phyloP scores from a whole-genome alignment of 2,329 filamentous ascomycete genomes.

The Podosphaera xanthii region DNA sequence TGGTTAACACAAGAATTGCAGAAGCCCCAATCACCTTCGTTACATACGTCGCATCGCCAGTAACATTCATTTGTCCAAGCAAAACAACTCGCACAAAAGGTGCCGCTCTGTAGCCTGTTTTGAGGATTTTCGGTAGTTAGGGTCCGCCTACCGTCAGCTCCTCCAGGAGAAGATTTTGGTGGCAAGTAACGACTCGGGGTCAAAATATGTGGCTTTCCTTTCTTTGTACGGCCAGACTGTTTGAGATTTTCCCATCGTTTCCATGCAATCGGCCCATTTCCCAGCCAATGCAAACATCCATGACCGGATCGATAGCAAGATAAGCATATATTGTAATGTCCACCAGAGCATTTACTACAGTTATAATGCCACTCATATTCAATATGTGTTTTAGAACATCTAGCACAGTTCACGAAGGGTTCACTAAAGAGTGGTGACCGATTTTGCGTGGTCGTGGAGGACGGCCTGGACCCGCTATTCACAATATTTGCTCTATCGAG shows the following conservation, averaged over 20 bases:
- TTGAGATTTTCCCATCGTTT: conserved; percentile 36
- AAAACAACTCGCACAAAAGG: conserved; percentile 62
- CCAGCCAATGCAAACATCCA: conserved; percentile 73
- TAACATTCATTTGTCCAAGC: conserved; percentile 61
- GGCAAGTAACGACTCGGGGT: conserved; percentile 32
- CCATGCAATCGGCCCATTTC: conserved; percentile 56
- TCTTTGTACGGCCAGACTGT: conserved; percentile 10
- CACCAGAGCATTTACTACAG: conserved; percentile 46
- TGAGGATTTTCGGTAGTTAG: conserved; percentile 44
- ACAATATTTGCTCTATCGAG: conserved; percentile 13
- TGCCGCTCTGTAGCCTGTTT: conserved; percentile 48
- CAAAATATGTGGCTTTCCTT: conserved; percentile 31
- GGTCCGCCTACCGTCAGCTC: conserved; percentile 30
- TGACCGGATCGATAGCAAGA: conserved; percentile 55
- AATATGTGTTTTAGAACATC: conserved; percentile 48
- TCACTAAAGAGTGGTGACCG: conserved; percentile 33
- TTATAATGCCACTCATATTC: conserved; percentile 75
- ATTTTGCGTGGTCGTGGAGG: conserved; percentile 14
- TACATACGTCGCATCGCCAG: conserved; percentile 74
- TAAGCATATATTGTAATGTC: conserved; percentile 58
- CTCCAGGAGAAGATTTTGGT: conserved; percentile 26
- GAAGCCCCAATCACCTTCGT: conserved; percentile 86
- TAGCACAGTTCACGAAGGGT: conserved; percentile 49
- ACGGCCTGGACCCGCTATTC: conserved; percentile 13
- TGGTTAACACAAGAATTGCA: conserved; percentile 74